Base-by-base conservation (phyloP, 1,284 basidiomycete genomes). In the Phaffia rhodozyma region DNA sequence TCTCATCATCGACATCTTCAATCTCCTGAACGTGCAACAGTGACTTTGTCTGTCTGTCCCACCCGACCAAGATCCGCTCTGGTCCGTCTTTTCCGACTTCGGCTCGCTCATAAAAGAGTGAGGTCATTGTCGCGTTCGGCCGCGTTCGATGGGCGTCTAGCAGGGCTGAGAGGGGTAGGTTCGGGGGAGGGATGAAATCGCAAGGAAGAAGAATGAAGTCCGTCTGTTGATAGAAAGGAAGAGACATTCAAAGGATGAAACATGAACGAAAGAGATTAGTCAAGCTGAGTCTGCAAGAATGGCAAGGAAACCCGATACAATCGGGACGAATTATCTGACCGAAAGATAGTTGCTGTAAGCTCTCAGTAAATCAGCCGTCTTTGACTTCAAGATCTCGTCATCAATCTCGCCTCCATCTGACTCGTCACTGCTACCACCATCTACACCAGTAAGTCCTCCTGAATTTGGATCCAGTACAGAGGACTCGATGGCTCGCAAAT, bases 131-230 rank as follows among this genome's bases (percentile, higher is more conserved):
- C 1, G 85, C 74, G 78, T 62, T 83, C 81, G 73, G 86, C 79
- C 48, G 81, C 74, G 73, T 89, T 82, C 92, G 82, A 74, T 93
- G 93, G 70, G 84, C 86, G 75, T 96, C 86, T 47, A 96, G 78
- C 0, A 96, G 75, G 0, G 77, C 78, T 34, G 81, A 81, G 25
- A 97, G 80, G 6, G 86, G 79, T 30, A 94, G 79, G 0, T 82
- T 77, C 0, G 84, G 78, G 0, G 89, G 86, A 13, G 91, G 85
- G 23, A 91, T 81, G 62, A 96, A 86, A 75, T 97, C 92, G 74
- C 91, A 94, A 1, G 92, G 87, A 1, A 94, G 80, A n/a, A 97
- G 75, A 51, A 96, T 82, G 74, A 96, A 91, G 75, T 96, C 92
- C 70, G 84, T 73, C 78, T 80, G 13, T 43, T 64, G 29, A 43